Evolutionary conservation across 371 early-diverging fungal species (phyloP), one percentile per base, ranked within the genome.

Genomic region (Apophysomyces ossiformis): DNA sequence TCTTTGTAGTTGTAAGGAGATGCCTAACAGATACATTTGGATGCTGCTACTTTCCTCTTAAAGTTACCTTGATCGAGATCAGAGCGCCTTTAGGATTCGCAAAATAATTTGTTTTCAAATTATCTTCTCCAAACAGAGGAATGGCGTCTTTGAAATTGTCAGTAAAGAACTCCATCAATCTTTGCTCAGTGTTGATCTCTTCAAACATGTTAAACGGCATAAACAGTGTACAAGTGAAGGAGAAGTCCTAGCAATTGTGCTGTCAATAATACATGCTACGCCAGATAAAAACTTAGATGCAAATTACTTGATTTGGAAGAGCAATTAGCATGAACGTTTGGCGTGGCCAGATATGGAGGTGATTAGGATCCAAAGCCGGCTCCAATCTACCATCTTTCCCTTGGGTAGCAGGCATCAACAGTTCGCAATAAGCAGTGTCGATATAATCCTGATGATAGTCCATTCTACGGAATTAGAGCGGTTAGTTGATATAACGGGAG

Each of bases 311-410:
- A 77, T 97, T 97, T 47, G 97, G 97, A 38, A 96, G 83, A 0
- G 98, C 99, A 69, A 98, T 98, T 78, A 98, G 79, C 97, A 97
- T 97, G 66, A 94, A 96, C 7, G 92, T 88, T 56, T 95, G 91
- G 15, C 95, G 84, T 0, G 99, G 99, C 99, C 99, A 99, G 63
- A 99, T 99, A 77, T 99, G 99, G 60, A 99, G 84, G 69, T 96
- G 96, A 70, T 94, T 86, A 1, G 94, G 90, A 69, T 92, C 90
- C 85, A 97, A 89, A 13, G 89, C 89, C 79, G 90, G 96, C 7
- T 88, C 85, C 1, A 79, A 81, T 60, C 84, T 64, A 9, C 87
- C 86, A 37, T 86, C 66, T 15, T 72, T 75, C 9, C 69, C 75
- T 16, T 71, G 63, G 15, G 59, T 70, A 2, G 97, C 86, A 4